Percentiles rank a stretch among this genome's conserved stretches.
Evolutionary conservation across 2,329 filamentous ascomycete species (phyloP).

Genomic region (Hypoxylon sp.): DNA sequence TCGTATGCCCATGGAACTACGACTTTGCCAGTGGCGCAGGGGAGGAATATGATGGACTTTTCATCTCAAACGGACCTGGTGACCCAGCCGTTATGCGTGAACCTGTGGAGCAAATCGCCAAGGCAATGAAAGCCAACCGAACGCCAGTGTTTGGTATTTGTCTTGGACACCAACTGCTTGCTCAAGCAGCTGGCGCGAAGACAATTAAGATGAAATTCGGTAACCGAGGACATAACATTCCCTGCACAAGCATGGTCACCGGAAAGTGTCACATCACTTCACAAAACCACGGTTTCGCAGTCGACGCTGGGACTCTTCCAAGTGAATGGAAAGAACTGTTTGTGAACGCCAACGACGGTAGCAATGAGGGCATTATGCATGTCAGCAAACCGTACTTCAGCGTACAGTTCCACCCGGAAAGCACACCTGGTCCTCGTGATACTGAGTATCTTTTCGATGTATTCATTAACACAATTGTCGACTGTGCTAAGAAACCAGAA

Average conservation of each 20-base stretch:
- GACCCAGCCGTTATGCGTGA: conserved; percentile 87
- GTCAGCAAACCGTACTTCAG: conserved; percentile 90
- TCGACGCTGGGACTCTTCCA: conserved; percentile 82
- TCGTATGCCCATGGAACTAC: conserved; percentile 97
- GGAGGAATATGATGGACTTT: conserved; percentile 93
- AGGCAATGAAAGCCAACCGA: conserved; percentile 80
- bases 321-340: conserved; percentile 92
- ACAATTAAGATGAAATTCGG: conserved; percentile 99
- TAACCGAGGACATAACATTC: conserved; percentile 98
- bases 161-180: conserved; percentile 92
- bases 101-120: conserved; percentile 83
- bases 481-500: conserved; percentile 74
- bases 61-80: conserved; percentile 97
- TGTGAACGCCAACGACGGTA: conserved; percentile 97
- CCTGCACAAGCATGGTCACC: conserved; percentile 94
- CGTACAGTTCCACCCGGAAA: conserved; percentile 99
- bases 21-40: conserved; percentile 82
- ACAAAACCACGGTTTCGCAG: conserved; percentile 97
- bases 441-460: conserved; percentile 98
- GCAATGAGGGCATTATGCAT: conserved; percentile 97
- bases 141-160: conserved; percentile 97
- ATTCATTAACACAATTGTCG: conserved; percentile 86
- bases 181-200: conserved; percentile 84
- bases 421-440: conserved; percentile 92
- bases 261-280: conserved; percentile 99